Base-by-base conservation (phyloP, 371 early-diverging fungal genomes). In the Nematocida minor region DNA sequence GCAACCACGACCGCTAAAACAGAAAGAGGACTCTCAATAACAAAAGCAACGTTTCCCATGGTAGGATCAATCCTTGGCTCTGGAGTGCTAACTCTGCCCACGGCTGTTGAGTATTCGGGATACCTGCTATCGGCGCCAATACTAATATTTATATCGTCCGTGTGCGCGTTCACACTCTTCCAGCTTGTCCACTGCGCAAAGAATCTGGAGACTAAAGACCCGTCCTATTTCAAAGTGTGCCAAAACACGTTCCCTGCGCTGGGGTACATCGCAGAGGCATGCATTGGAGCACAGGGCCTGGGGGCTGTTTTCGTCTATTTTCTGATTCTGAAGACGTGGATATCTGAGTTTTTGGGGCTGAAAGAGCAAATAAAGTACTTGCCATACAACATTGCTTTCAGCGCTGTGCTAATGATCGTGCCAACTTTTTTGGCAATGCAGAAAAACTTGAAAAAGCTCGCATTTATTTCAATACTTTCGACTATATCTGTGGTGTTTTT, bases 31-130 rank as follows among this genome's bases (percentile, higher is more conserved):
- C 66, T 82, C 40, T 67, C 64, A 2, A 53, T 62, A 20, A 46
- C 38, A 20, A 48, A 80, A 29, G 81, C 82, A 0, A 68, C 54
- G 40, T 57, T 81, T 49, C 55, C 79, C 16, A 66, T 85, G 80
- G 48, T 83, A 25, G 70, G 79, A 22, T 81, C 85, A 27, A 82
- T 82, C 60, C 67, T 85, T 60, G 85, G 85, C 6, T 69, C 80
- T 6, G 85, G 85, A 34, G 80, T 83, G 2, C 55, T 81, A 18
- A 80, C 79, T 25, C 71, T 85, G 51, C 83, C 83, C 0, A 14
- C 16, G 46, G 71, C 82, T 38, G 82, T 85, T 27, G 77, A 79
- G 18, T 32, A 62, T 20, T 55, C 82, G 3, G 85, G 85, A 62
- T 83, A 81, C 57, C 6, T 66, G 44, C 16, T 55, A 31, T 67